Evolutionary conservation across 2,329 filamentous ascomycete species (phyloP).

Genomic region (Dactylonectria macrodidyma): DNA sequence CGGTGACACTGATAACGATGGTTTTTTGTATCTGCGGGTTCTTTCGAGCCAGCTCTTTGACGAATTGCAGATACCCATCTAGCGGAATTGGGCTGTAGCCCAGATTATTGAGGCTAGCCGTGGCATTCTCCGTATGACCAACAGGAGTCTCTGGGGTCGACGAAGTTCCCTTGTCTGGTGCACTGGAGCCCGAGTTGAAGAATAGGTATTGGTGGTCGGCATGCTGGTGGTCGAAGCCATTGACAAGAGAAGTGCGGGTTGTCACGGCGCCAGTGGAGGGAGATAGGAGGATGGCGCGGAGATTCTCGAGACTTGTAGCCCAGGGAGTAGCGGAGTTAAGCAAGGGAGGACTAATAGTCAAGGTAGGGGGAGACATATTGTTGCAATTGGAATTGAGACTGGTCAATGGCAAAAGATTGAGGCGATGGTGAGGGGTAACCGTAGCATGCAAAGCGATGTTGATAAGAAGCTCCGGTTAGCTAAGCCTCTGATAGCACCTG

Average conservation of each 20-base stretch:
- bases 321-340: conserved; percentile 84
- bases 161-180: conserved; percentile 39
- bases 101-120: conserved; percentile 76
- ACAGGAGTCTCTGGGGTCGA: conserved; percentile 37
- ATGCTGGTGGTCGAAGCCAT: conserved; percentile 75
- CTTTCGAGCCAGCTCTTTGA: conserved; percentile 61
- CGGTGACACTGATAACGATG: conserved; percentile 81
- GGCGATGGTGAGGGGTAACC: not conserved
- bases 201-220: conserved; percentile 76
- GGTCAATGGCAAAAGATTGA: not conserved
- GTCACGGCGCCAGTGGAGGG: conserved; percentile 81
- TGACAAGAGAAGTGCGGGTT: conserved; percentile 77
- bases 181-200: conserved; percentile 64
- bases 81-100: conserved; percentile 80
- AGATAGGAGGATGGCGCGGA: conserved; percentile 72
- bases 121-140: conserved; percentile 40
- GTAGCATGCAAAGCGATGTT: not conserved
- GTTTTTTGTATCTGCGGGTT: conserved; percentile 61
- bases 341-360: conserved; percentile 74
- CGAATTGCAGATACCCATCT: conserved; percentile 69
- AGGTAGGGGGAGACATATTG: conserved; percentile 42
- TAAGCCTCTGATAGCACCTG: conserved; percentile 3
- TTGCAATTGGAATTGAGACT: not conserved
- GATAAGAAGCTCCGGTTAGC: conserved; percentile 2
- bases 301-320: conserved; percentile 77